phyloP scores from a whole-genome alignment of 2,329 filamentous ascomycete species.

The Trichoderma sp. region DNA sequence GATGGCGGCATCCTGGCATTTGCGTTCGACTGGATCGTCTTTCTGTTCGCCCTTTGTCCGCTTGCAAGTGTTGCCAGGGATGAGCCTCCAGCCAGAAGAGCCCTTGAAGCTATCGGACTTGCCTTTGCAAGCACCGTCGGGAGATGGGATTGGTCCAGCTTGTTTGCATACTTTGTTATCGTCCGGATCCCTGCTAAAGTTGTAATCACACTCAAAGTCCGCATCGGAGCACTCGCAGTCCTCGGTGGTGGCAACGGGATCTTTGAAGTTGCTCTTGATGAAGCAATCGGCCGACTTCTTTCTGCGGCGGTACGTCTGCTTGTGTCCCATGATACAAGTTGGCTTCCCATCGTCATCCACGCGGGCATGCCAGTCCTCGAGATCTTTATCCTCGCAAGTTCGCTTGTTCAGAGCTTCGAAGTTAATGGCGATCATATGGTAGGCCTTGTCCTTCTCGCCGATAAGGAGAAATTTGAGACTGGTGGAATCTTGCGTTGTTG shows the following conservation, averaged over 20 bases:
- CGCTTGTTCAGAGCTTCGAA: slow-evolving; percentile 78
- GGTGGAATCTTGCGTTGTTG: slow-evolving; percentile 88
- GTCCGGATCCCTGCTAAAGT: slow-evolving; percentile 66
- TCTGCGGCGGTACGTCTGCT: slow-evolving; percentile 78
- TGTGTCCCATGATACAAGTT: slow-evolving; percentile 94
- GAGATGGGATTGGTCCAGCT: slow-evolving; percentile 59
- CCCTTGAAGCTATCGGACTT: slow-evolving; percentile 70
- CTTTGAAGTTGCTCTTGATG: slow-evolving; percentile 79
- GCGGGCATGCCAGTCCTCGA: slow-evolving; percentile 86
- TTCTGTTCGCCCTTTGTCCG: slow-evolving; percentile 59
- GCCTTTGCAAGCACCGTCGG: slow-evolving; percentile 68
- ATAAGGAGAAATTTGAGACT: slow-evolving; percentile 86
- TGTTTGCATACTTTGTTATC: slow-evolving; percentile 68
- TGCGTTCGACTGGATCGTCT: slow-evolving; percentile 68
- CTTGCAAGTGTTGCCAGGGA: slow-evolving; percentile 76
- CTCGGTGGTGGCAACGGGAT: slow-evolving; percentile 66
- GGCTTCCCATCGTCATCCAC: slow-evolving; percentile 75
- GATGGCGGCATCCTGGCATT: slow-evolving; percentile 61
- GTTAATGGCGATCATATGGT: slow-evolving; percentile 71
- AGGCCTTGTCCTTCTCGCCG: slow-evolving; percentile 56
- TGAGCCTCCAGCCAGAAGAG: slow-evolving; percentile 86
- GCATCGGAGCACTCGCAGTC: slow-evolving; percentile 75
- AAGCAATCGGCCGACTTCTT: slow-evolving; percentile 90
- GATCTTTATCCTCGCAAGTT: slow-evolving; percentile 72
- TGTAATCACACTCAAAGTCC: slow-evolving; percentile 97